Percentiles rank a stretch among this genome's conserved stretches.
Evolutionary conservation across 345 rosid genomes (phyloP).

Genomic region (Camelina sativa): DNA sequence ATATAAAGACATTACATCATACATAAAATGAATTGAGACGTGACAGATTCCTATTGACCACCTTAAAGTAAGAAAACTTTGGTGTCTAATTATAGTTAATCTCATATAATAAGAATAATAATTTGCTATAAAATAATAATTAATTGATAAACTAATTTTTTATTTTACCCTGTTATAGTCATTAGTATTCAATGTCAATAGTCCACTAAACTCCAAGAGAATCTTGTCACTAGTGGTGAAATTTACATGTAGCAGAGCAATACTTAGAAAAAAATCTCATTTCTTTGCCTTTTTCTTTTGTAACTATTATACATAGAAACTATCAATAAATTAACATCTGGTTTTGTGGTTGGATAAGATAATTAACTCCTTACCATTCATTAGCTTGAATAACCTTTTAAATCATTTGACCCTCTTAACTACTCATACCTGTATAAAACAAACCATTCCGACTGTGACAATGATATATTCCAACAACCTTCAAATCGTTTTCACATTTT

Average conservation of each 20-base stretch:
- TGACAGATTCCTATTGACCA: not conserved
- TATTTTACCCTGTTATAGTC: not conserved
- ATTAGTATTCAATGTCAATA: not conserved
- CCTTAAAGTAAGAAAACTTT: not conserved
- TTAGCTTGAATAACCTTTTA: not conserved
- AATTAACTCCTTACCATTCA: not conserved
- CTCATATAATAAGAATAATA: not conserved
- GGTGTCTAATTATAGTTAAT: slow-evolving; percentile 10
- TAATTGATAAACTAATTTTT: not conserved
- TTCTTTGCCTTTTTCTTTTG: not conserved
- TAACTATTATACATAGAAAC: slow-evolving; percentile 10
- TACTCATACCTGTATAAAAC: slow-evolving; percentile 8
- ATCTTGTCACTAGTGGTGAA: not conserved
- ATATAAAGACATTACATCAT: not conserved
- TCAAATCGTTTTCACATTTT: not conserved
- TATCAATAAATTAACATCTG: not conserved
- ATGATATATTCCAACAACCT: not conserved
- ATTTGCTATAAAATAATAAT: not conserved
- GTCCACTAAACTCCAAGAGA: slow-evolving; percentile 8
- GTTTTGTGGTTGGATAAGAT: slow-evolving; percentile 19
- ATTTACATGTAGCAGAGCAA: not conserved
- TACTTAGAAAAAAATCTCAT: not conserved
- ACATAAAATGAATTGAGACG: not conserved
- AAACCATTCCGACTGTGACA: not conserved
- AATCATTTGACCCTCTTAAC: not conserved